phyloP scores from a whole-genome alignment of 805 yeast genomes.

The Kuraishia ogatae region DNA sequence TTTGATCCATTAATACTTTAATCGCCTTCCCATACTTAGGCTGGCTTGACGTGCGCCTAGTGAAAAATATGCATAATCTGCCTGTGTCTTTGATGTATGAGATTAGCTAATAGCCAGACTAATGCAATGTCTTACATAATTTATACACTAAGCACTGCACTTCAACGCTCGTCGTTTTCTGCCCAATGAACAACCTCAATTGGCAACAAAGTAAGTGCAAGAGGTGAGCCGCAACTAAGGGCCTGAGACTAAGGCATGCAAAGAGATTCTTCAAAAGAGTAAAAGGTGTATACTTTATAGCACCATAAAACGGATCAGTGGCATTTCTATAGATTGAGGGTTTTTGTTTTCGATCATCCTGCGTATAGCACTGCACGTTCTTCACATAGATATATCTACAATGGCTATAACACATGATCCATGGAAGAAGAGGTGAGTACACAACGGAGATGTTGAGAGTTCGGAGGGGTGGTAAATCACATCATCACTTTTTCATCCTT shows the following conservation, averaged over 20 bases:
- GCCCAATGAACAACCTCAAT: not conserved
- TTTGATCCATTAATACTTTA: too few relatives aligned
- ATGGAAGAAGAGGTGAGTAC: slow-evolving; percentile 34
- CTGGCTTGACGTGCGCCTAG: not conserved
- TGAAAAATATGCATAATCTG: not conserved
- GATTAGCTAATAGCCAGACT: not conserved
- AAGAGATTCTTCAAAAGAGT: too few relatives aligned
- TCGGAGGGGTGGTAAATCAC: too few relatives aligned
- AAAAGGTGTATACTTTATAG: too few relatives aligned
- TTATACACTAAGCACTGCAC: not conserved
- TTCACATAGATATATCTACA: not conserved
- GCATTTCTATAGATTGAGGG: too few relatives aligned
- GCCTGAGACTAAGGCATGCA: not conserved
- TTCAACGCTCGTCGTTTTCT: not conserved
- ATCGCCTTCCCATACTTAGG: not conserved
- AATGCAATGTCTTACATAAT: not conserved
- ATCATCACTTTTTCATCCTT: too few relatives aligned
- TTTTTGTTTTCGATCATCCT: too few relatives aligned
- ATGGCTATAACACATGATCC: slow-evolving; percentile 28
- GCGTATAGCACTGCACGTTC: too few relatives aligned
- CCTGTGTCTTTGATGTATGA: not conserved
- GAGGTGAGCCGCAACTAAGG: not conserved
- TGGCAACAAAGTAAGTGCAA: not conserved
- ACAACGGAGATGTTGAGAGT: not conserved
- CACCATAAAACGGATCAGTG: too few relatives aligned